Evolutionary conservation across 805 yeast genomes (phyloP).

Genomic region (Yamadazyma paraphyllophila): DNA sequence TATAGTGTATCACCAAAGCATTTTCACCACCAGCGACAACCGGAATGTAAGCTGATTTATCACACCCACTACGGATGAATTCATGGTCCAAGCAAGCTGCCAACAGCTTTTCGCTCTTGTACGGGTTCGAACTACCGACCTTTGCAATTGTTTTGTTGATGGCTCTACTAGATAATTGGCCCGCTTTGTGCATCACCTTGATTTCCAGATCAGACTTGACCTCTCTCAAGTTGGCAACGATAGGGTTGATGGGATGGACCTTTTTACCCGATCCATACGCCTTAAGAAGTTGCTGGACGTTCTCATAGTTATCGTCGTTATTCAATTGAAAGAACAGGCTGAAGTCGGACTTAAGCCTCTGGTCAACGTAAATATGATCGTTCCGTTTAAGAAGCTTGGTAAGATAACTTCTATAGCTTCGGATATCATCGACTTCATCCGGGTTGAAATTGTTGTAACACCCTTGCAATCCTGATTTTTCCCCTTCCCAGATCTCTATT

Average conservation of each 20-base stretch:
- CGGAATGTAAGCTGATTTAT: slow-evolving; percentile 85
- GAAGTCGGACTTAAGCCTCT: slow-evolving; percentile 3
- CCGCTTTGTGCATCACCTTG: slow-evolving; percentile 76
- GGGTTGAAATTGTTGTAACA: slow-evolving; percentile 85
- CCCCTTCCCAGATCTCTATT: slow-evolving; percentile 94
- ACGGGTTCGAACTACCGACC: slow-evolving; percentile 41
- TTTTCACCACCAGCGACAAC: slow-evolving; percentile 94
- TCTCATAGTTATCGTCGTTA: slow-evolving; percentile 5
- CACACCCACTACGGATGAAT: slow-evolving; percentile 86
- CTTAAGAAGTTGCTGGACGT: slow-evolving; percentile 9
- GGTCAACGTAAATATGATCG: slow-evolving; percentile 56
- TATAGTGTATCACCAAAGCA: slow-evolving; percentile 89
- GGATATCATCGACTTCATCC: slow-evolving; percentile 61
- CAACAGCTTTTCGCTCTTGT: slow-evolving; percentile 72
- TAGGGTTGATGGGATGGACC: slow-evolving; percentile 41
- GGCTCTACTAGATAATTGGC: slow-evolving; percentile 77
- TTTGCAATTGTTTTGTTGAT: slow-evolving; percentile 78
- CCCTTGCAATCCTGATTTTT: slow-evolving; percentile 81
- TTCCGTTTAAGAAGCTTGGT: slow-evolving; percentile 47
- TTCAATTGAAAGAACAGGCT: slow-evolving; percentile 5
- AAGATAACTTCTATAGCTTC: slow-evolving; percentile 43
- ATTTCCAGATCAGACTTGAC: slow-evolving; percentile 78
- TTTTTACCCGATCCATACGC: slow-evolving; percentile 24
- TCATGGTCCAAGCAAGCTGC: slow-evolving; percentile 79
- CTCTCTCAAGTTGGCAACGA: slow-evolving; percentile 53